Base-by-base conservation (phyloP, 352 stramenopile genomes). In the Phytophthora foliorum region DNA sequence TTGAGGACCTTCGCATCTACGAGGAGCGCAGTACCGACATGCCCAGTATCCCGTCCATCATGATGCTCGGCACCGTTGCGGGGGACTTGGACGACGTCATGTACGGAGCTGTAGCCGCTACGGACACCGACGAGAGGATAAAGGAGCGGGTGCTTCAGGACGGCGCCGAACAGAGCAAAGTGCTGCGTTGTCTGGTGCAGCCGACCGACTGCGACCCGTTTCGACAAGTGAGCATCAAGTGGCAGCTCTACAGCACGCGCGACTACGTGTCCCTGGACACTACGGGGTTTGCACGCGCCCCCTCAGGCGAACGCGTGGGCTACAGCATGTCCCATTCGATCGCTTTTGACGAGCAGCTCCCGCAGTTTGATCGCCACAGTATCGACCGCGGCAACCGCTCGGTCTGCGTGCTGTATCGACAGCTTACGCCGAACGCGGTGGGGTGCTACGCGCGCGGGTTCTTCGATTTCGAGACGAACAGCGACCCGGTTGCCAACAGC, bases 281-380 rank as follows among this genome's bases (percentile, higher is more conserved):
- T 29, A 77, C 74, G 3, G 77, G 77, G 10, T 72, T 79, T 36
- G 55, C 65, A 29, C 74, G 50, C 6, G 66, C 73, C 6, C 71
- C 72, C 0, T 57, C 57, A 2, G 80, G 80, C 7, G 78, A 90
- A 53, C 71, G 59, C 16, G 63, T 89, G n/a, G 80, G 80, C 36
- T 78, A 86, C 52, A 64, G 49, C 16, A 25, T 88, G 24, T 68
- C 57, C 24, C 82, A 90, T 66, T 88, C 82, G 27, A 76, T 90
- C 36, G 41, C 63, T 27, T 74, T 78, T 19, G 70, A 80, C 36
- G 61, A 50, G 11, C 70, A 84, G 44, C 51, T 87, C 2, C 81
- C 78, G 0, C 56, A 77, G 10, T 72, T 87, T 32, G 69, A 83
- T 6, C 58, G 65, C 6, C 62, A 71, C 31, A 78, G 77, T 25